Evolutionary conservation across 257 asterid genomes (phyloP), one percentile per base, ranked within the genome.

Genomic region (Capsicum chinense): DNA sequence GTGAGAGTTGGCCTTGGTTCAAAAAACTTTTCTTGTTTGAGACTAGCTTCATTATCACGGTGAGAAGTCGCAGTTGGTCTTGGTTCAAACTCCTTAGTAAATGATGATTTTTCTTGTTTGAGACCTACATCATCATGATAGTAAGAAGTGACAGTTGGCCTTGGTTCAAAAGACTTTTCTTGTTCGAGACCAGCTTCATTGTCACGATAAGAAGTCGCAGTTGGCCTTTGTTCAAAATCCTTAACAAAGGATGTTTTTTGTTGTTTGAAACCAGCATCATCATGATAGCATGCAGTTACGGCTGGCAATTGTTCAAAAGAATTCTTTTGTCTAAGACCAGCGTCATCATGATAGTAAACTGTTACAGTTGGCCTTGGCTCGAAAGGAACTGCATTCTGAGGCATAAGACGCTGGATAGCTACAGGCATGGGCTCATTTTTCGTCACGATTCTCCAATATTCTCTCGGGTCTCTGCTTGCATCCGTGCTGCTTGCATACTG

Each of bases 351-450:
- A 39, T 39, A 39, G 44, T 39, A 39, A 2, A 4, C 42, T 2
- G 42, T 39, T 39, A 39, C 5, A 17, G 35, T 42, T 70, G 79
- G 56, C 35, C 35, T 70, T 70, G 56, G 35, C 26, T 70, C 79
- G 1, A 0, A 70, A 21, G 69, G 4, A 17, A 44, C 8, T 11
- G 26, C 6, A 70, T 44, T 2, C 16, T 1, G 16, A n/a, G 58
- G 80, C 58, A 47, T n/a, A 73, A 47, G 80, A 11, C 56, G 80
- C 58, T n/a, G 16, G 39, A 73, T 47, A 9, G 57, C 58, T 47
- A 44, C 15, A 9, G 79, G 79, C 79, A 71, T 71, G 56, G 39
- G 79, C 58, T 47, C 79, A 71, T 17, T 47, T 69, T 69, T 42
- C 79, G 47, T 71, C 16, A 71, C 58, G 17, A n/a, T 48, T 47